Base-by-base conservation (phyloP, 1,284 basidiomycete species). In the Puccinia polysora region DNA sequence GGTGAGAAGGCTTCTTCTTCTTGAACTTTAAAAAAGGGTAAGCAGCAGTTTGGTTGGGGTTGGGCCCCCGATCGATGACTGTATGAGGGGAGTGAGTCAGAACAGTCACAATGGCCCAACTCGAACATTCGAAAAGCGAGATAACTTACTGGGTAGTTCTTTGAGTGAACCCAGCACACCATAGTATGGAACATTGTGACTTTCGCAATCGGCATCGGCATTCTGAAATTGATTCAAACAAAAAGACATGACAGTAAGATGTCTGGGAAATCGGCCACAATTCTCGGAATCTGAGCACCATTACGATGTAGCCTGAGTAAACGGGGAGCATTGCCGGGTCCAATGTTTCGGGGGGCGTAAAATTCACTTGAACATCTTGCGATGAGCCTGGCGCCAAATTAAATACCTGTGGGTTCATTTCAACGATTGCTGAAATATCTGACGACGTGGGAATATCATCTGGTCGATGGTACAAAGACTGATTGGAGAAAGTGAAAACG, bases 111-210 rank as follows among this genome's bases (percentile, higher is more conserved):
- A 43, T n/a, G n/a, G n/a, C n/a, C n/a, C n/a, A n/a, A n/a, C n/a
- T n/a, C n/a, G n/a, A n/a, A n/a, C n/a, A n/a, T n/a, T n/a, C n/a
- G n/a, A n/a, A n/a, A n/a, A n/a, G n/a, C n/a, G n/a, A 36, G 20
- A 25, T 7, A 36, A 40, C 69, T 2, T 43, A 71, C 69, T 53
- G 30, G 36, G 28, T 53, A 52, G 69, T 8, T 63, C 59, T 38
- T 62, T 71, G n/a, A 71, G 47, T 23, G 69, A 71, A 6, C 70
- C 70, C 20, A 58, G 20, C 12, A 73, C 38, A 30, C 70, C 70
- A 43, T 55, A 73, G 32, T 73, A 73, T 14, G 70, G 70, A 3
- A 73, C 38, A 15, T 59, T 60, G 38, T 73, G 60, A 43, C 36
- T 73, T 55, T 73, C 70, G 50, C 70, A 73, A n/a, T 52, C 47